These are phyloP conservation scores for Diaporthe sp. DNA, from an alignment of 2,329 filamentous ascomycete genomes.

Conservation along the genomic window DNA sequence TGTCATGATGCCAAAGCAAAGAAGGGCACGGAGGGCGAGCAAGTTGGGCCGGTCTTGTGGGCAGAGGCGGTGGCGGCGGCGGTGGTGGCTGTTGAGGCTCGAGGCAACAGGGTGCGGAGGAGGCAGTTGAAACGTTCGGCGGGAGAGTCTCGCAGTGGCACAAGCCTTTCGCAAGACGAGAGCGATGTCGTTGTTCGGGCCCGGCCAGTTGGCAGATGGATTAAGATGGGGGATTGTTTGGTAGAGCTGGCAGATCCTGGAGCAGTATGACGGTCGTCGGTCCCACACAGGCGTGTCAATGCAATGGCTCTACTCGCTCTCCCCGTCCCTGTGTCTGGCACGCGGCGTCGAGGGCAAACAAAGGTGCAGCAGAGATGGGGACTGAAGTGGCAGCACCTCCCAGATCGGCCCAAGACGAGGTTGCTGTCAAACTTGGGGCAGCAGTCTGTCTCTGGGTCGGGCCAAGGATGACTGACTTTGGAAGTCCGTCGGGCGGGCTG, in stretches of 20 bases:
- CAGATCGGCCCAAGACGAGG: not conserved
- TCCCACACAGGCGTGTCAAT: slow-evolving; percentile 26
- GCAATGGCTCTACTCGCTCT: not conserved
- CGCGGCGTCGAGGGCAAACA: slow-evolving; percentile 6
- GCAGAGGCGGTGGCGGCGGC: not conserved
- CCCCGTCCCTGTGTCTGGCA: not conserved
- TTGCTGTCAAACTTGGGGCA: not conserved
- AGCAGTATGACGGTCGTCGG: slow-evolving; percentile 22
- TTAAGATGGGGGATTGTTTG: slow-evolving; percentile 1
- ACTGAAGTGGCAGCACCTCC: not conserved
- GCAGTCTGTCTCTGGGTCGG: slow-evolving; percentile 1
- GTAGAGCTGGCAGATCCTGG: slow-evolving; percentile 29
- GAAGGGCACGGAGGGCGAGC: slow-evolving; percentile 10
- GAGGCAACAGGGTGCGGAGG: slow-evolving; percentile 1
- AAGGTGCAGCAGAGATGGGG: not conserved
- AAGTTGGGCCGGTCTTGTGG: not conserved
- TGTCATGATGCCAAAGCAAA: slow-evolving; percentile 34
- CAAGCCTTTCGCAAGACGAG: slow-evolving; percentile 4
- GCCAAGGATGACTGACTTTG: slow-evolving; percentile 15
- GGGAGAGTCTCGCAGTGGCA: slow-evolving; percentile 24
- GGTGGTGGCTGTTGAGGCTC: not conserved
- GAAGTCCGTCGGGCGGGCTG: not conserved
- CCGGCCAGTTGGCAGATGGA: slow-evolving; percentile 9
- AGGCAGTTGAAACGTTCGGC: slow-evolving; percentile 14
- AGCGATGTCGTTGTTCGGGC: slow-evolving; percentile 1